Percentiles rank a stretch among this genome's conserved stretches.
Conservation (phyloP, 257 asterid species). For the Solanum acaule region DNA sequence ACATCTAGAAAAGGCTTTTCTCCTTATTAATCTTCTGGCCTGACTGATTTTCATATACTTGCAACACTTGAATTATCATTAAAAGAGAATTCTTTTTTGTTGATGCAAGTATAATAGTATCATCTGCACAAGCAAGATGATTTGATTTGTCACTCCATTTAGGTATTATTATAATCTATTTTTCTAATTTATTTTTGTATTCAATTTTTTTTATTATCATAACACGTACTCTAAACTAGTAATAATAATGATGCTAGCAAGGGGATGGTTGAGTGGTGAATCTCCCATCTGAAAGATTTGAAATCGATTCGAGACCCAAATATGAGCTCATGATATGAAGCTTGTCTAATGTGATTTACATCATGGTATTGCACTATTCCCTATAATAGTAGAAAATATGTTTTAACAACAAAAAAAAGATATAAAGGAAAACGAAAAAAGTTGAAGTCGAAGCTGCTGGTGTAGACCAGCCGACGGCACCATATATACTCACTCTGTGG, state of each 20-base stretch:
- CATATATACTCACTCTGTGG: neutral
- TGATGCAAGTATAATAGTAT: neutral
- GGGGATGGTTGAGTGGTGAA: neutral
- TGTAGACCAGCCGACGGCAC: neutral
- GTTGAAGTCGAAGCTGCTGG: neutral
- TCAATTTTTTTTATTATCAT: no score
- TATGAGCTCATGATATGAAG: neutral
- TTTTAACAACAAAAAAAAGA: no score
- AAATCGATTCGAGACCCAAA: no score
- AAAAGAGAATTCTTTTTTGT: no score
- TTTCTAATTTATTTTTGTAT: no score
- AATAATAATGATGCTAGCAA: neutral
- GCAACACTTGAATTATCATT: neutral
- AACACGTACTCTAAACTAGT: neutral
- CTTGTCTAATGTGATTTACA: neutral
- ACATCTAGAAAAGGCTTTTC: neutral
- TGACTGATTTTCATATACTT: neutral
- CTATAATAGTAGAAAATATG: neutral
- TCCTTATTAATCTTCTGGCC: neutral
- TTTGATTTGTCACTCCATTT: neutral
- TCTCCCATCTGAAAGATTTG: no score
- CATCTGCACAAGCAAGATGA: neutral
- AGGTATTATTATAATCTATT: no score
- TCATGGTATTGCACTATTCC: neutral
- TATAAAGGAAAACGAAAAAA: neutral